A percentile compares a stretch with the other conserved stretches of the same genome.
phyloP scores from a whole-genome alignment of 2,329 filamentous ascomycete genomes.

The Penicillium italicum region DNA sequence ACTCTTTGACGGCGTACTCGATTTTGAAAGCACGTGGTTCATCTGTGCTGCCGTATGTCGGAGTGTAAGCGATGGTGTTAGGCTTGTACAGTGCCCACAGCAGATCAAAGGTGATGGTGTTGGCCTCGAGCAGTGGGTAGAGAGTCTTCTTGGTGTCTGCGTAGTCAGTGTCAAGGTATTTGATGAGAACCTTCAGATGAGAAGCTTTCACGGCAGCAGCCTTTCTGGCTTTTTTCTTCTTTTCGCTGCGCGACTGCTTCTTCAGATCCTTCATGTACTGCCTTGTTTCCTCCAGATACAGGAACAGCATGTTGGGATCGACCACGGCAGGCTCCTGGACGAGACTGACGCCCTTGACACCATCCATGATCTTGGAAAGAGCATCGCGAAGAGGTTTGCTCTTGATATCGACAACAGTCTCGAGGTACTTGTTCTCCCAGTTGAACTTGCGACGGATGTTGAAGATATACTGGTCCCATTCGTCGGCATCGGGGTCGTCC shows the following conservation, averaged over 20 bases:
- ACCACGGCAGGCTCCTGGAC: constrained; percentile 75
- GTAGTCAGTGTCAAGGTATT: constrained; percentile 79
- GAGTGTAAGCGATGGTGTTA: constrained; percentile 72
- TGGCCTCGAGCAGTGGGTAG: constrained; percentile 73
- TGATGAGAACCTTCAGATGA: constrained; percentile 66
- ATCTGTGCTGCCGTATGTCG: constrained; percentile 71
- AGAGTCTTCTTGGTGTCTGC: constrained; percentile 73
- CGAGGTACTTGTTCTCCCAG: constrained; percentile 74
- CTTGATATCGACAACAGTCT: constrained; percentile 78
- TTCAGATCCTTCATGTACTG: constrained; percentile 62
- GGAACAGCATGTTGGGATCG: constrained; percentile 67
- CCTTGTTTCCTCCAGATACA: constrained; percentile 77
- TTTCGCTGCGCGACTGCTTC: constrained; percentile 58
- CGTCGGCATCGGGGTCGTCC: constrained; percentile 58
- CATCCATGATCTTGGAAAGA: constrained; percentile 68
- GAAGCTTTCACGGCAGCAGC: constrained; percentile 38
- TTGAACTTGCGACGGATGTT: constrained; percentile 79
- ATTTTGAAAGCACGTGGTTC: constrained; percentile 81
- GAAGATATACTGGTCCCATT: constrained; percentile 78
- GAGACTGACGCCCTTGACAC: constrained; percentile 72
- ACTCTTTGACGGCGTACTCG: constrained; percentile 68
- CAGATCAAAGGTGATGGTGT: constrained; percentile 83
- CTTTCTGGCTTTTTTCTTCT: constrained; percentile 43
- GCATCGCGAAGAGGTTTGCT: constrained; percentile 72
- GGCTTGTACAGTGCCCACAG: constrained; percentile 89